A percentile compares a stretch with the other conserved stretches of the same genome.
These are phyloP conservation scores for Dryadomyces sulphureus DNA, from an alignment of 2,329 filamentous ascomycete species.

Conservation along the genomic window DNA sequence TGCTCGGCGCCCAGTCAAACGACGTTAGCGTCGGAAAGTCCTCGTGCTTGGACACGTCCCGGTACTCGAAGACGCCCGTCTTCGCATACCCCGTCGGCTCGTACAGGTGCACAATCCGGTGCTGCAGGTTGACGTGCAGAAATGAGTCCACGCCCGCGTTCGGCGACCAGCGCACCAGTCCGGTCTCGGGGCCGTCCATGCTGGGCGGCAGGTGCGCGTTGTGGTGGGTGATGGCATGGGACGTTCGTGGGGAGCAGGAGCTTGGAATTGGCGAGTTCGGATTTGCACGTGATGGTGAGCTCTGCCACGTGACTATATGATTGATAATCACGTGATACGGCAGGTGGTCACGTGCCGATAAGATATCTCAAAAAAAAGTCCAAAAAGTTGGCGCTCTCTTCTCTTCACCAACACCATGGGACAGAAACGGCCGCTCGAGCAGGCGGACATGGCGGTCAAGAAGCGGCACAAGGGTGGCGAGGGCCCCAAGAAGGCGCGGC, in stretches of 20 bases:
- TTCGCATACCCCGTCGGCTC: constrained; percentile 45
- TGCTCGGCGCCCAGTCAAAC: constrained; percentile 50
- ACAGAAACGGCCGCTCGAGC: constrained; percentile 16
- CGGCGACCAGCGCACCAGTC: constrained; percentile 53
- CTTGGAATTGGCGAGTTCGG: too few relatives aligned
- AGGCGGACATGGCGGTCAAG: constrained; percentile 11
- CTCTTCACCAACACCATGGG: constrained; percentile 13
- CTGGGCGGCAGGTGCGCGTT: too few relatives aligned
- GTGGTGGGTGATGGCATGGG: too few relatives aligned
- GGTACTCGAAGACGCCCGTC: constrained; percentile 40
- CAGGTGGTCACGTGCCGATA: too few relatives aligned
- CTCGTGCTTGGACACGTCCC: constrained; percentile 42
- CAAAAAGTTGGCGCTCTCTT: neutral
- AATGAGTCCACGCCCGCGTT: constrained; percentile 44
- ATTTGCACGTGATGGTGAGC: too few relatives aligned
- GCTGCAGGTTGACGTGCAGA: constrained; percentile 49
- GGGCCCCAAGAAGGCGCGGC: constrained; percentile 14
- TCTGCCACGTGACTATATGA: too few relatives aligned
- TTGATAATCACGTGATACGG: too few relatives aligned
- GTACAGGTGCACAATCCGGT: constrained; percentile 47
- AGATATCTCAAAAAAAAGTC: too few relatives aligned
- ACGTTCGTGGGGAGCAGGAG: too few relatives aligned
- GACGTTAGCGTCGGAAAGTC: constrained; percentile 49
- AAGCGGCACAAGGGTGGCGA: constrained; percentile 5
- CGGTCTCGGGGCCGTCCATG: constrained; percentile 48